These are phyloP conservation scores for Lindgomyces ingoldianus DNA, from an alignment of 495 filamentous ascomycete species.

Conservation along the genomic window DNA sequence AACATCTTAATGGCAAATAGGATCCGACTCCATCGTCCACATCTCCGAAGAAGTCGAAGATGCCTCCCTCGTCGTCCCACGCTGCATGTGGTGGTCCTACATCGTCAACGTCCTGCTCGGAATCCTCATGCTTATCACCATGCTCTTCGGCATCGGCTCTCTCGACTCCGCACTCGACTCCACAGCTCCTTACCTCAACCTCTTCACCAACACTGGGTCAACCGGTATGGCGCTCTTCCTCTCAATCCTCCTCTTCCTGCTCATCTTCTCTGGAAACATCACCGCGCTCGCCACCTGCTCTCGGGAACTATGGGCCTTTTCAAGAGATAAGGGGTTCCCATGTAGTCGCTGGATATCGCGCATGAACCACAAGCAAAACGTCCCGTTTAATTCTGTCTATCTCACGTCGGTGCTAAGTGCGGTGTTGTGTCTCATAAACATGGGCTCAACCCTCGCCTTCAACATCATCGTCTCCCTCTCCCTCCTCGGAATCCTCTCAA, in stretches of 20 bases:
- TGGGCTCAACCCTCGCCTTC: conserved; percentile 41
- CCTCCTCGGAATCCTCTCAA: conserved; percentile 40
- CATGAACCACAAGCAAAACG: conserved; percentile 35
- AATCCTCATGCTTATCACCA: conserved; percentile 42
- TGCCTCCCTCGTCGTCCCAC: conserved; percentile 37
- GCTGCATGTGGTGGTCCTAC: conserved; percentile 38
- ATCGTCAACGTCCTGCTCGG: conserved; percentile 35
- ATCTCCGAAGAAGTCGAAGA: conserved; percentile 42
- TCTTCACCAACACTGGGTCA: conserved; percentile 40
- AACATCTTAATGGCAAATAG: conserved; percentile 9
- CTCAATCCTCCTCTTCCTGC: conserved; percentile 38
- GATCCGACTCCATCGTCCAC: conserved; percentile 34
- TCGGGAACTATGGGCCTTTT: conserved; percentile 42
- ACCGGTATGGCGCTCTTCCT: conserved; percentile 32
- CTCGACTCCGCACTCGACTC: conserved; percentile 35
- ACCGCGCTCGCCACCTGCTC: conserved; percentile 44
- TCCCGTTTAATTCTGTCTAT: conserved; percentile 44
- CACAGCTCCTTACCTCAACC: conserved; percentile 33
- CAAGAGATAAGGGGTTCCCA: conserved; percentile 46
- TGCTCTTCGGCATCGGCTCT: conserved; percentile 40
- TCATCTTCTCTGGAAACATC: conserved; percentile 39
- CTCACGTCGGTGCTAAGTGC: conserved; percentile 26
- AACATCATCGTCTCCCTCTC: conserved; percentile 38
- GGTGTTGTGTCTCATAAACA: conserved; percentile 40
- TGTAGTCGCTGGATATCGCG: conserved; percentile 48